A percentile compares a stretch with the other conserved stretches of the same genome.
These are phyloP conservation scores for Cladorrhinum sp. DNA, from an alignment of 2,329 filamentous ascomycete species.

Conservation along the genomic window DNA sequence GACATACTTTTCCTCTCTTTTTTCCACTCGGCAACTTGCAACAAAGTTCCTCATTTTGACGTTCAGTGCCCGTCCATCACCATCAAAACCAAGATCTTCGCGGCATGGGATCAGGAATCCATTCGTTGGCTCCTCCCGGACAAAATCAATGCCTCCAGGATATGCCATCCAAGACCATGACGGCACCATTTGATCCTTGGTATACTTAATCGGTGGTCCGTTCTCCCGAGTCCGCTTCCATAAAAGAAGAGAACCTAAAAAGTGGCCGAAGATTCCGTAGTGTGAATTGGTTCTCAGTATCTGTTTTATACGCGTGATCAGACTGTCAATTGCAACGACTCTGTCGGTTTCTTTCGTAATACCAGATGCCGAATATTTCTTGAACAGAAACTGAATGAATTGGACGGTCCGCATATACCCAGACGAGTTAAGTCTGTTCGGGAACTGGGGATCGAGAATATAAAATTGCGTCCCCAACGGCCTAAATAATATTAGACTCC, in stretches of 20 bases:
- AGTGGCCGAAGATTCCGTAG: conserved; percentile 13
- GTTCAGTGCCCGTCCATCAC: conserved; percentile 8
- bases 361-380: conserved; percentile 3
- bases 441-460: conserved; percentile 12
- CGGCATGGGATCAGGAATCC: neutral
- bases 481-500: neutral
- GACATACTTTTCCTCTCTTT: conserved; percentile 3
- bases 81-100: conserved; percentile 9
- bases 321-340: conserved; percentile 5
- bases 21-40: conserved; percentile 1
- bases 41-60: conserved; percentile 9
- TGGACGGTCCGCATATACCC: conserved; percentile 1
- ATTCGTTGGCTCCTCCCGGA: neutral
- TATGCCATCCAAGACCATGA: conserved; percentile 19
- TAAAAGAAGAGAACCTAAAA: conserved; percentile 11
- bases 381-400: neutral
- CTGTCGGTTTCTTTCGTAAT: neutral
- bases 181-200: conserved; percentile 6
- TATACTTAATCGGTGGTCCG: conserved; percentile 4
- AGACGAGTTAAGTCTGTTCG: conserved; percentile 2
- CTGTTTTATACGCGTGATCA: conserved; percentile 8
- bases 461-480: conserved; percentile 11
- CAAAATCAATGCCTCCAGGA: conserved; percentile 13
- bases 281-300: conserved; percentile 3
- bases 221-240: conserved; percentile 12